Base-by-base conservation (phyloP, 768 basidiomycete genomes). In the Psilocybe cyanescens region DNA sequence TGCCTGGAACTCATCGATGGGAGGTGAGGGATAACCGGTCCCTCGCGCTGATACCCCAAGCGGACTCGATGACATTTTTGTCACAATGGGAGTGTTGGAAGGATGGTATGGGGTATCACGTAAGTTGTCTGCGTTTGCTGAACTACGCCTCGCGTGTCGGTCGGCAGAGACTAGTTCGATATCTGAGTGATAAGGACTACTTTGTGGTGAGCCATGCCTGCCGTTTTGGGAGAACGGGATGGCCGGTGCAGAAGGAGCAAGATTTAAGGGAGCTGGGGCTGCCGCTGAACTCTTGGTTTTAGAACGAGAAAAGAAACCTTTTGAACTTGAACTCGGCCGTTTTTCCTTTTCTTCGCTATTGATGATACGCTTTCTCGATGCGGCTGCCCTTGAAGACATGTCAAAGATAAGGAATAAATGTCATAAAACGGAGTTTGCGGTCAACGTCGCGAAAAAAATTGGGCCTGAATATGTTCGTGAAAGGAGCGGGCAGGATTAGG, bases 331-430 rank as follows among this genome's bases (percentile, higher is more conserved):
- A 41, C 63, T 51, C 35, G 64, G 57, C 11, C 64, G 59, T 9
- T 59, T 61, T 17, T 52, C 56, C 41, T 57, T 53, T 44, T 67
- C 59, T 51, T 68, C 62, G 24, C 60, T 59, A 31, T 50, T 50
- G 12, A 47, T 60, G 29, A 72, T 56, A 11, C 71, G 67, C 55
- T 69, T 72, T 48, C 73, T 66, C 5, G 67, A 65, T 17, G 69
- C 68, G 11, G 73, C 72, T 39, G 72, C 65, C 46, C 73, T 62
- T 11, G 73, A 72, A 19, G 73, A 72, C 73, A 74, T 74, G 28
- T 61, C 19, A 58, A 53, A 60, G 62, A 58, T 64, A 60, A 62
- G 60, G 33, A 33, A 9, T 37, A 46, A 24, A 64, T 64, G 60
- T 64, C 66, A 64, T 62, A 58, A 30, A 60, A 62, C 60, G 55